phyloP scores from a whole-genome alignment of 805 yeast species.

The Teunomyces gatunensis region DNA sequence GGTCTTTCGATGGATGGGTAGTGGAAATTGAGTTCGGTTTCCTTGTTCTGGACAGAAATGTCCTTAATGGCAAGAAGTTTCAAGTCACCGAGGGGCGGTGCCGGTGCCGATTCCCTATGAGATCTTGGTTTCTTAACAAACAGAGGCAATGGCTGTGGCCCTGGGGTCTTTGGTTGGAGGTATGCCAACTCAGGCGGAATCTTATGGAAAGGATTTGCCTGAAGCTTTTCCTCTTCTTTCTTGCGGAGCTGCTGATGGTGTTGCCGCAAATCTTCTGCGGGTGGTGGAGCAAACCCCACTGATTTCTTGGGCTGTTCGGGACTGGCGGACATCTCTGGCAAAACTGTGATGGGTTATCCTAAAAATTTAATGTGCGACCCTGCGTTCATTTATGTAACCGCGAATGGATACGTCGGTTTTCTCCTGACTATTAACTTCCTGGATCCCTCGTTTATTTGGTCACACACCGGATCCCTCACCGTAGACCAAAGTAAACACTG shows the following conservation, averaged over 20 bases:
- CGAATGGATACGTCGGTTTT: background rate
- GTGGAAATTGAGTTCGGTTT: conserved; percentile 51
- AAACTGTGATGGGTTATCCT: background rate
- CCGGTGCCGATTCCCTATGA: background rate
- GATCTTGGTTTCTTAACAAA: conserved; percentile 1
- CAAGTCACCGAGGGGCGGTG: conserved; percentile 41
- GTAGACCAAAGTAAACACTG: background rate
- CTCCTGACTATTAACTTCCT: background rate
- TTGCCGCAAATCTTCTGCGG: conserved; percentile 32
- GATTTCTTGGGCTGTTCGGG: conserved; percentile 19
- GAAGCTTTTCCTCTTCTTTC: conserved; percentile 24
- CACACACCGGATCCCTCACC: background rate
- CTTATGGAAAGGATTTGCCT: conserved; percentile 35
- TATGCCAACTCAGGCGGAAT: conserved; percentile 43
- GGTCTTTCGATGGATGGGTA: conserved; percentile 50
- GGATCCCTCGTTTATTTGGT: background rate
- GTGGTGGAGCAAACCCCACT: conserved; percentile 41
- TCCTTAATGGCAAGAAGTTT: conserved; percentile 51
- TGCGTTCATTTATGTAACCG: background rate
- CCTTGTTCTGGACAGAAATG: conserved; percentile 41
- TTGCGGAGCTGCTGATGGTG: conserved; percentile 30
- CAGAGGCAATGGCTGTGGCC: conserved; percentile 27
- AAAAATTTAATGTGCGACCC: background rate
- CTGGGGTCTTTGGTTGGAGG: conserved; percentile 24
- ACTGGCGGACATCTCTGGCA: conserved; percentile 1